phyloP scores from a whole-genome alignment of 164 flowering plant genomes.

The Nelumbo lutea region DNA sequence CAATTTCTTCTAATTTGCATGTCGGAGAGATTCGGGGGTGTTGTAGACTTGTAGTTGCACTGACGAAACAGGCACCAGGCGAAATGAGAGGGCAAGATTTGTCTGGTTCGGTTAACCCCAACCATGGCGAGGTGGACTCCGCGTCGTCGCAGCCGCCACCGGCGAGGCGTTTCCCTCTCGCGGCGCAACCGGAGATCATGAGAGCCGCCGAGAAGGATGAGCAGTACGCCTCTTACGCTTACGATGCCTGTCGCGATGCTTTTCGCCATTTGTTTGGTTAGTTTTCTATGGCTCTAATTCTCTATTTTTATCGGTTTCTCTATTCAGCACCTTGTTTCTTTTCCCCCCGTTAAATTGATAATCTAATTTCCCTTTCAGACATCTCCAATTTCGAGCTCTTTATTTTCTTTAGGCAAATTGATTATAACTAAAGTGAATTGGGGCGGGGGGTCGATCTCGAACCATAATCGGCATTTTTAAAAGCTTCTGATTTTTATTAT shows the following conservation, averaged over 20 bases:
- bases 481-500: too few species aligned
- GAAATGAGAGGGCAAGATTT: background rate
- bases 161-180: constrained; percentile 63
- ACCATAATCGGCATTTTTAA: too few species aligned
- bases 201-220: constrained; percentile 99
- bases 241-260: constrained; percentile 97
- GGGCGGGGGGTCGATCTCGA: too few species aligned
- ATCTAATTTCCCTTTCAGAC: too few species aligned
- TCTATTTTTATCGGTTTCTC: background rate
- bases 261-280: constrained; percentile 88
- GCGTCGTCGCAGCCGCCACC: constrained; percentile 10
- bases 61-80: too few species aligned
- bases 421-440: too few species aligned
- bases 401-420: too few species aligned
- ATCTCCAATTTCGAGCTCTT: background rate
- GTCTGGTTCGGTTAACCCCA: background rate
- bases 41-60: too few species aligned
- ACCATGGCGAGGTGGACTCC: background rate
- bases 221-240: constrained; percentile 83
- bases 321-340: background rate
- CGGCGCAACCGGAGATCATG: constrained; percentile 98
- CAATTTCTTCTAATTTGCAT: too few species aligned
- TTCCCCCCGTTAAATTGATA: too few species aligned
- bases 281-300: background rate
- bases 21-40: too few species aligned